These are phyloP conservation scores for Cladosporium sp. DNA, from an alignment of 2,329 filamentous ascomycete genomes.

Conservation along the genomic window DNA sequence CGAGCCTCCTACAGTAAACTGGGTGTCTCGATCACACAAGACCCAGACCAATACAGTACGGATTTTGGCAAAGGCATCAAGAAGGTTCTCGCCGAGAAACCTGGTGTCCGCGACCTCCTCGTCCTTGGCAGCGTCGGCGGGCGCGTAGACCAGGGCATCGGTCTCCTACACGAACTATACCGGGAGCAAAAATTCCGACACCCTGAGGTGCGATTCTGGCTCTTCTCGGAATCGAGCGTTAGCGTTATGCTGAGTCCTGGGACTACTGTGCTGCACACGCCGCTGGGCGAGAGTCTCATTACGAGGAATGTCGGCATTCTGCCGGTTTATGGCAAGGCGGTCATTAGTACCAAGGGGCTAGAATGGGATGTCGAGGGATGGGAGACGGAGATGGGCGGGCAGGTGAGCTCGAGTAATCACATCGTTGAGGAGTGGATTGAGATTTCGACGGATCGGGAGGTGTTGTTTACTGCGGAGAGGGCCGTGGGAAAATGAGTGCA, in stretches of 20 bases:
- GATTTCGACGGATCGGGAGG: slow-evolving; percentile 38
- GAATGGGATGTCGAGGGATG: slow-evolving; percentile 89
- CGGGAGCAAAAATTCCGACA: slow-evolving; percentile 42
- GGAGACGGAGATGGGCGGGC: slow-evolving; percentile 55
- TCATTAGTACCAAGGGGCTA: slow-evolving; percentile 74
- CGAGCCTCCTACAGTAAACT: slow-evolving; percentile 62
- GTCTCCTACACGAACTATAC: slow-evolving; percentile 80
- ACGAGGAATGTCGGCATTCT: slow-evolving; percentile 81
- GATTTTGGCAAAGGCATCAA: slow-evolving; percentile 81
- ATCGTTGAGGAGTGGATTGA: slow-evolving; percentile 37
- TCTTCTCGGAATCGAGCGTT: slow-evolving; percentile 76
- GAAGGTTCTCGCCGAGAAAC: slow-evolving; percentile 48
- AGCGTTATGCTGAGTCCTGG: slow-evolving; percentile 74
- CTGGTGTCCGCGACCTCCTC: slow-evolving; percentile 51
- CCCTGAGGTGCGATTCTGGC: slow-evolving; percentile 56
- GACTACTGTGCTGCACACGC: slow-evolving; percentile 63
- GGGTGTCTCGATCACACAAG: slow-evolving; percentile 60
- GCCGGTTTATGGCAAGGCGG: slow-evolving; percentile 71
- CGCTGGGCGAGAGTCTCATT: slow-evolving; percentile 51
- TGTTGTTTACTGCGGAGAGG: slow-evolving; percentile 46
- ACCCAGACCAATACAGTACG: slow-evolving; percentile 79
- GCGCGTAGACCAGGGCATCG: slow-evolving; percentile 86
- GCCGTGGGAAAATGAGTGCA: background rate
- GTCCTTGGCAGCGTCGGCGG: slow-evolving; percentile 82
- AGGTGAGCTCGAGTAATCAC: slow-evolving; percentile 50